These are phyloP conservation scores for Venturia pyrina DNA, from an alignment of 2,329 filamentous ascomycete genomes.

Conservation along the genomic window DNA sequence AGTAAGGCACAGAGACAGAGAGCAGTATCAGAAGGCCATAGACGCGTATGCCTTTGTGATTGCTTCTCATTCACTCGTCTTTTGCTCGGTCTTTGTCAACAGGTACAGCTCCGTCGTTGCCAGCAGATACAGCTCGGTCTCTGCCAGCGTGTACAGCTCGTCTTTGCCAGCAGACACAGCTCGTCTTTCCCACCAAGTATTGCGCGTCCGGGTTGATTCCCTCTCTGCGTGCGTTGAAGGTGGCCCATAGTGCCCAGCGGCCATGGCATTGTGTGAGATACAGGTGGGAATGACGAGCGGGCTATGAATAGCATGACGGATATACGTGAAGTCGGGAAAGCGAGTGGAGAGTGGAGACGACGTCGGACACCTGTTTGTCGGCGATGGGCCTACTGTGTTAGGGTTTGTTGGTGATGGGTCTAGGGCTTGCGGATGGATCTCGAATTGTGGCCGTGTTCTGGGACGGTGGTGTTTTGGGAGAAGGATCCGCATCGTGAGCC, in stretches of 20 bases:
- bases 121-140: too few species aligned
- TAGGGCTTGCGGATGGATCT: background rate
- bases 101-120: too few species aligned
- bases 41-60: background rate
- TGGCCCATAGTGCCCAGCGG: background rate
- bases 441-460: background rate
- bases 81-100: background rate
- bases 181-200: background rate
- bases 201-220: background rate
- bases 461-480: background rate
- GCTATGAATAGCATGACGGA: background rate
- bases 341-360: background rate
- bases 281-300: background rate
- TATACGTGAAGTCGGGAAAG: background rate
- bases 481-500: too few species aligned
- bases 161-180: background rate
- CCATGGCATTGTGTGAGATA: background rate
- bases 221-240: background rate
- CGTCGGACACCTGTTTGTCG: background rate
- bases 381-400: too few species aligned
- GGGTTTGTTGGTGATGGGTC: background rate
- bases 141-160: too few species aligned
- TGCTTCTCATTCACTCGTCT: background rate
- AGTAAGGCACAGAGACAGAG: background rate
- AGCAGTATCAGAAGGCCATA: background rate